These are phyloP conservation scores for Diaporthe sp. DNA, from an alignment of 2,329 filamentous ascomycete species.

Conservation along the genomic window DNA sequence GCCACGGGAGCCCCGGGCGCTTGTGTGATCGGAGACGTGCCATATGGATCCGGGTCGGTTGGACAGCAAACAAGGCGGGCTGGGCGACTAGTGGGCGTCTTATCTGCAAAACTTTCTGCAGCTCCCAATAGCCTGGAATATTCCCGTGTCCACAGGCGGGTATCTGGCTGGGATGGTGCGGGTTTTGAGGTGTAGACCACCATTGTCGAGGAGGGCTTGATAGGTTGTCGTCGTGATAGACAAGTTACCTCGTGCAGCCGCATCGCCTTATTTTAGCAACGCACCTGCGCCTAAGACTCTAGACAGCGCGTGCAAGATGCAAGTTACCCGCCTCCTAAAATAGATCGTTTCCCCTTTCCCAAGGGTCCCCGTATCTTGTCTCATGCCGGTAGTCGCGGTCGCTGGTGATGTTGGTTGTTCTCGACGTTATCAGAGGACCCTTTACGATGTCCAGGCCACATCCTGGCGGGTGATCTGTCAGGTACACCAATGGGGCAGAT, in stretches of 20 bases:
- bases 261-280: conserved; percentile 43
- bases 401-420: conserved; percentile 17
- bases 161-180: conserved; percentile 6
- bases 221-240: conserved; percentile 43
- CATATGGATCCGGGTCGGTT: background rate
- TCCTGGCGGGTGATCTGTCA: conserved; percentile 36
- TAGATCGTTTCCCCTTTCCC: conserved; percentile 4
- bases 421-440: background rate
- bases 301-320: conserved; percentile 14
- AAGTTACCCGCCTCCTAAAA: conserved; percentile 29
- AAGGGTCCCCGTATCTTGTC: background rate
- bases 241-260: conserved; percentile 43
- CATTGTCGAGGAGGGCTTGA: conserved; percentile 19
- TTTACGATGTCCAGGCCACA: conserved; percentile 15
- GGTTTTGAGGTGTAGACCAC: conserved; percentile 23
- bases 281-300: background rate
- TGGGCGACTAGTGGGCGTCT: conserved; percentile 3
- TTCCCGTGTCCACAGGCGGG: background rate
- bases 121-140: background rate
- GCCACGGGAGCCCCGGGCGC: conserved; percentile 23
- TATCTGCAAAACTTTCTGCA: background rate
- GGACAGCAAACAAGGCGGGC: conserved; percentile 10
- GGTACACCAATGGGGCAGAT: conserved; percentile 41
- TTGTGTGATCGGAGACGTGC: conserved; percentile 17
- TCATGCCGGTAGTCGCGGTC: conserved; percentile 31